These are phyloP conservation scores for Globisporangium paroecandrum DNA, from an alignment of 352 stramenopile genomes.

Conservation along the genomic window DNA sequence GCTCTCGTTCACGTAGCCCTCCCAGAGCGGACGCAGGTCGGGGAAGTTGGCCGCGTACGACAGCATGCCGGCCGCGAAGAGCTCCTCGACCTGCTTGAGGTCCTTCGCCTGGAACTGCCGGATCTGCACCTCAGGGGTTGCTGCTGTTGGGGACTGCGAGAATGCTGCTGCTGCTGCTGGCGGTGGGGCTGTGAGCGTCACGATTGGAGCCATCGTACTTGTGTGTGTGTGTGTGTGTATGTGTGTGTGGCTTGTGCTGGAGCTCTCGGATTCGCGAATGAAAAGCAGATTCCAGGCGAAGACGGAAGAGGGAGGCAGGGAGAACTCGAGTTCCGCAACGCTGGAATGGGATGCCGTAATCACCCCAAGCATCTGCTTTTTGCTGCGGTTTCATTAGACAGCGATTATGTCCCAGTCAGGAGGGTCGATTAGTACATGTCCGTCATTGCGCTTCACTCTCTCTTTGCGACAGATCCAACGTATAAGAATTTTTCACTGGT, in stretches of 20 bases:
- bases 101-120: conserved; percentile 22
- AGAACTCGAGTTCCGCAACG: neutral
- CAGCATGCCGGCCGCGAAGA: conserved; percentile 13
- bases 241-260: neutral
- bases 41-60: conserved; percentile 4
- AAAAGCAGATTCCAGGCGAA: neutral
- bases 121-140: conserved; percentile 13
- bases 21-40: neutral
- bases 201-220: neutral
- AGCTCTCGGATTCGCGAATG: neutral
- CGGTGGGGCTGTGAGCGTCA: neutral
- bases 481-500: neutral
- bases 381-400: too few relatives aligned
- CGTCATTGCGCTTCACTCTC: neutral
- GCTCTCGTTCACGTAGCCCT: conserved; percentile 9
- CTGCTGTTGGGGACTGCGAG: neutral
- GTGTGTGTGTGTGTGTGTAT: neutral
- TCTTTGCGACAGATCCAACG: neutral
- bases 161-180: neutral
- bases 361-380: neutral
- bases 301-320: neutral
- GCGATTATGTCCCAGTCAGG: neutral
- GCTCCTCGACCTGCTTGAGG: conserved; percentile 20
- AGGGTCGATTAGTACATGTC: conserved; percentile 3
- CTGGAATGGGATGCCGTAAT: conserved; percentile 4